Conservation (phyloP, 2,329 filamentous ascomycete species). For the Hymenotorrendiella dingleyae region DNA sequence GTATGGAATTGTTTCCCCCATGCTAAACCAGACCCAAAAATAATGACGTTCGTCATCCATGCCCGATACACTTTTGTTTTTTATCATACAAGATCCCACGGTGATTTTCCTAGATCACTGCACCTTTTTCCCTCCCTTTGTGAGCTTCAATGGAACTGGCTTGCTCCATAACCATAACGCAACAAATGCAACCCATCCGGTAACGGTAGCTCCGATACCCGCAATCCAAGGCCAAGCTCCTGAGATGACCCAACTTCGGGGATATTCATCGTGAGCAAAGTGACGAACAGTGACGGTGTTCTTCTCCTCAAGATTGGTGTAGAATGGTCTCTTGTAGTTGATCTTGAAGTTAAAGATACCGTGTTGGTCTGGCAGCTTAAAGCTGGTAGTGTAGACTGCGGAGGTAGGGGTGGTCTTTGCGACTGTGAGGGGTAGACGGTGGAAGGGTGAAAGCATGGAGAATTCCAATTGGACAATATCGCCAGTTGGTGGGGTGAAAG, state of each 20-base stretch:
- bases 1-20: too few relatives aligned
- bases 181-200: slow-evolving; percentile 80
- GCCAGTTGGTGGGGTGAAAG: slow-evolving; percentile 62
- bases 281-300: slow-evolving; percentile 89
- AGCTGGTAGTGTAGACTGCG: slow-evolving; percentile 67
- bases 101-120: slow-evolving; percentile 23
- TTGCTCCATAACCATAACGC: slow-evolving; percentile 80
- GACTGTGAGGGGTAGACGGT: slow-evolving; percentile 69
- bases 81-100: slow-evolving; percentile 24
- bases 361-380: slow-evolving; percentile 90
- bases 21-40: background rate
- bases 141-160: slow-evolving; percentile 37
- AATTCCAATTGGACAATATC: slow-evolving; percentile 92
- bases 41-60: slow-evolving; percentile 10
- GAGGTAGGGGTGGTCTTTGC: slow-evolving; percentile 55
- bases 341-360: slow-evolving; percentile 98
- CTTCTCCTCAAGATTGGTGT: slow-evolving; percentile 89
- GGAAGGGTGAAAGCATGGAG: slow-evolving; percentile 97
- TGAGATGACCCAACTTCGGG: slow-evolving; percentile 81
- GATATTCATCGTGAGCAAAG: slow-evolving; percentile 96
- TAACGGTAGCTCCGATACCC: slow-evolving; percentile 77
- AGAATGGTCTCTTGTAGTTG: slow-evolving; percentile 94
- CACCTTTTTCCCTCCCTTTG: slow-evolving; percentile 34
- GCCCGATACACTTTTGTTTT: slow-evolving; percentile 23
- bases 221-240: slow-evolving; percentile 93